Evolutionary conservation across 352 stramenopile genomes (phyloP).

Genomic region (Phytopythium aichiense): DNA sequence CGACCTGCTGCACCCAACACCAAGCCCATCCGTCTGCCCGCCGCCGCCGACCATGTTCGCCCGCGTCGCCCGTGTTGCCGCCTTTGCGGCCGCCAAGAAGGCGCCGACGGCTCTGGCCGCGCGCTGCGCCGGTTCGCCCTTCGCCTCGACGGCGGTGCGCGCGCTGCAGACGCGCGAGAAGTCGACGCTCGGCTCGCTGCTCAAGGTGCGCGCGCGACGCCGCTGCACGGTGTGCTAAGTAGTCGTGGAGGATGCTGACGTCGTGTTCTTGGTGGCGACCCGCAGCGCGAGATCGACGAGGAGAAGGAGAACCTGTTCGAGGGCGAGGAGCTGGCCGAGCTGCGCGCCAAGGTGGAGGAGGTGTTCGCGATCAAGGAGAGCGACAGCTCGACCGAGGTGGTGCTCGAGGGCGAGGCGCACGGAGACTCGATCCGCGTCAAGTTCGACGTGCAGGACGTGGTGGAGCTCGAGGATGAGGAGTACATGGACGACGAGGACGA

Average conservation of each 20-base stretch:
- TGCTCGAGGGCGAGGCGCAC: conserved; percentile 48
- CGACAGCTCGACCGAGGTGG: conserved; percentile 58
- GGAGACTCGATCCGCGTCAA: conserved; percentile 65
- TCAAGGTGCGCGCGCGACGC: conserved; percentile 20
- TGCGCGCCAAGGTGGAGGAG: conserved; percentile 63
- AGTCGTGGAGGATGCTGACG: background rate
- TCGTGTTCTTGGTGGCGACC: background rate
- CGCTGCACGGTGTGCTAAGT: no score
- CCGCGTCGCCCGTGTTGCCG: conserved; percentile 34
- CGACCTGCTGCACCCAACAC: conserved; percentile 1
- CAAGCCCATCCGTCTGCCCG: background rate
- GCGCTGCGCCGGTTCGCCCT: conserved; percentile 11
- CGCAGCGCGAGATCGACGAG: conserved; percentile 67
- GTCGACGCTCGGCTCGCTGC: conserved; percentile 36
- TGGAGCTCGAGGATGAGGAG: conserved; percentile 68
- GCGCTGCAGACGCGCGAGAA: conserved; percentile 53
- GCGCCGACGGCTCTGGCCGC: conserved; percentile 14
- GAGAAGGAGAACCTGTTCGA: conserved; percentile 86
- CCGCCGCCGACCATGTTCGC: conserved; percentile 28
- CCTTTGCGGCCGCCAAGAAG: conserved; percentile 21
- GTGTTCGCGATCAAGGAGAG: conserved; percentile 64
- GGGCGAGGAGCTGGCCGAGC: conserved; percentile 58
- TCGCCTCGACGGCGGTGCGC: conserved; percentile 14
- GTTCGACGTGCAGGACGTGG: conserved; percentile 74
- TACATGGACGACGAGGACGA: conserved; percentile 49